Conservation (phyloP, 139 green algal species). For the Monoraphidium neglectum region DNA sequence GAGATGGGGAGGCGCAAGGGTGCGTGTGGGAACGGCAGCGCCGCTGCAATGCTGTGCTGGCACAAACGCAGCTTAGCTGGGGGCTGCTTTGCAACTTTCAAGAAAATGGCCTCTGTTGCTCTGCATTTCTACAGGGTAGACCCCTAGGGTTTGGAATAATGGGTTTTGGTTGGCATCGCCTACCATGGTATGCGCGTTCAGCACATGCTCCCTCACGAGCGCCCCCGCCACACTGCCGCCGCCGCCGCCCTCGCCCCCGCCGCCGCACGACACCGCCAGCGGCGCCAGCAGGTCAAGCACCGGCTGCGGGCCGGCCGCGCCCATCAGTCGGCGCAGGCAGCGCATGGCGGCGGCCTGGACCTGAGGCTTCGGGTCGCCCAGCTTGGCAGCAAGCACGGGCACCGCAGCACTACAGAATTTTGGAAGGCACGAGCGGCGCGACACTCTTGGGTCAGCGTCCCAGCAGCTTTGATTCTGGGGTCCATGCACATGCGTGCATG, state of each 20-base stretch:
- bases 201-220: constrained; percentile 61
- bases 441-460: too few relatives aligned
- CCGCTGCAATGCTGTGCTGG: too few relatives aligned
- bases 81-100: too few relatives aligned
- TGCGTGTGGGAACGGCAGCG: too few relatives aligned
- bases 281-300: constrained; percentile 47
- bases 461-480: too few relatives aligned
- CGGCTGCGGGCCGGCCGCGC: constrained; percentile 1
- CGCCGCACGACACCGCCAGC: constrained; percentile 37
- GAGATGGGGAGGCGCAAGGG: background rate
- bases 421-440: too few relatives aligned
- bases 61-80: too few relatives aligned
- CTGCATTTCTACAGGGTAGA: too few relatives aligned
- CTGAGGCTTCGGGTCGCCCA: background rate
- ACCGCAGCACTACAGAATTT: background rate
- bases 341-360: background rate
- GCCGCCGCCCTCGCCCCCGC: constrained; percentile 49
- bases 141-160: background rate
- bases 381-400: background rate
- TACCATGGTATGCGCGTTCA: constrained; percentile 57
- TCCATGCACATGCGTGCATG: too few relatives aligned
- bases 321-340: constrained; percentile 48
- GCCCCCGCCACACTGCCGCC: too few relatives aligned
- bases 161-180: background rate
- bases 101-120: background rate